Evolutionary conservation across 495 filamentous ascomycete genomes (phyloP).

Genomic region (Penicillium steckii): DNA sequence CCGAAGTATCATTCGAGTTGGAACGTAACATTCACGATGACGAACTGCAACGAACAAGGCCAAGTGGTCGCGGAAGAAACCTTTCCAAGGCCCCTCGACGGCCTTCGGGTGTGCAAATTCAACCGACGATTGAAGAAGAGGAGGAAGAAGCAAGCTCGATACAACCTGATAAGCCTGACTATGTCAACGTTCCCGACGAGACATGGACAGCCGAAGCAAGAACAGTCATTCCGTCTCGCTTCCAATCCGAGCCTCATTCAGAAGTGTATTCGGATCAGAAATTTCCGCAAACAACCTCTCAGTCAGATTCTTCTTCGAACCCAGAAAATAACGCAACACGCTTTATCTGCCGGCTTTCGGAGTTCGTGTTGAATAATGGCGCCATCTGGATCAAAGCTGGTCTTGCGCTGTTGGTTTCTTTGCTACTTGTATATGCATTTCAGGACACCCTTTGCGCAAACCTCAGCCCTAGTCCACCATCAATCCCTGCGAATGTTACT

Average conservation of each 20-base stretch:
- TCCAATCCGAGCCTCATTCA: background rate
- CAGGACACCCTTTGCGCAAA: background rate
- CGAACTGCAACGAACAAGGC: slow-evolving; percentile 36
- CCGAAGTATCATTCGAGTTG: slow-evolving; percentile 37
- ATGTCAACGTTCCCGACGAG: background rate
- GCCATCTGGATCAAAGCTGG: slow-evolving; percentile 6
- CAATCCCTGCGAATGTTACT: slow-evolving; percentile 1
- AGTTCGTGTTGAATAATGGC: background rate
- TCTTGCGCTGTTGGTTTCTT: slow-evolving; percentile 8
- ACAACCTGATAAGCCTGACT: background rate
- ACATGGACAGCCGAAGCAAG: slow-evolving; percentile 21
- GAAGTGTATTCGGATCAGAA: background rate
- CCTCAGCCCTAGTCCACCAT: background rate
- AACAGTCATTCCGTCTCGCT: slow-evolving; percentile 21
- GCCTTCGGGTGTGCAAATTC: slow-evolving; percentile 34
- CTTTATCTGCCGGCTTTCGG: background rate
- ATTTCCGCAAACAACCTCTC: background rate
- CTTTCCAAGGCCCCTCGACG: slow-evolving; percentile 44
- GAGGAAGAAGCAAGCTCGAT: slow-evolving; percentile 23
- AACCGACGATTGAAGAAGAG: slow-evolving; percentile 33
- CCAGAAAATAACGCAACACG: background rate
- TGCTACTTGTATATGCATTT: slow-evolving; percentile 11
- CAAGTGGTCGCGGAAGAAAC: slow-evolving; percentile 32
- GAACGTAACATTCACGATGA: slow-evolving; percentile 46
- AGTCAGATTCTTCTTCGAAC: background rate